Evolutionary conservation across 495 filamentous ascomycete species (phyloP), one percentile per base, ranked within the genome.

Genomic region (Penicillium turbatum): DNA sequence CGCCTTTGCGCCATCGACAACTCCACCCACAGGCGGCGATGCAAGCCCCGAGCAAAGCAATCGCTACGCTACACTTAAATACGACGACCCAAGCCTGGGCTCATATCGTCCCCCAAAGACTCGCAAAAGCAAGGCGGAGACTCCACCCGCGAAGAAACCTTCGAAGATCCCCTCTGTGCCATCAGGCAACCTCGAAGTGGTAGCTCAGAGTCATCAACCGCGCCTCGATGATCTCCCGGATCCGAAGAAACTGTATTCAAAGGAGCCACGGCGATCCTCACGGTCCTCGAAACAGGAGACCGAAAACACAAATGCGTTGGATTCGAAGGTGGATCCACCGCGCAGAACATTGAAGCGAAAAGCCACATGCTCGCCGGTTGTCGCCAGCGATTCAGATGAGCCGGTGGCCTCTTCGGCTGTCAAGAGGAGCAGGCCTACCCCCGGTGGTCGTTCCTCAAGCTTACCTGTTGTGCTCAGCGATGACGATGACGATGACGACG

Each of bases 21-120:
- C 66, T n/a, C 42, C 61, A 3, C 53, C 64, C 13, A 41, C 56
- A 0, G 43, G 48, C 5, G 43, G 48, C 5, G 43, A 52, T 43
- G 48, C 15, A 5, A 61, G 47, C 26, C 57, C 48, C 9, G 57
- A 59, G 4, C 59, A 59, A 13, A 51, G 30, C 32, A 65, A 59
- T 50, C 69, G 72, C 32, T 64, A 60, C 15, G 67, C 75, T 9
- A 73, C 55, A 21, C 58, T 79, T 16, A 66, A 61, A n/a, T 79
- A 75, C 32, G 50, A 52, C 8, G 64, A 74, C 54, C 69, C 71
- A 21, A 72, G 65, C 21, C 61, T 62, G 42, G 59, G 37, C 6
- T 15, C 24, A 13, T 34, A 42, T 10, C 49, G n/a, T 26, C 19
- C 37, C 2, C 16, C 15, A 10, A 51, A 51, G 6, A 10, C 26